Percentiles rank a stretch among this genome's conserved stretches.
Conservation (phyloP, 495 filamentous ascomycete genomes). For the Lasiosphaeria miniovina region DNA sequence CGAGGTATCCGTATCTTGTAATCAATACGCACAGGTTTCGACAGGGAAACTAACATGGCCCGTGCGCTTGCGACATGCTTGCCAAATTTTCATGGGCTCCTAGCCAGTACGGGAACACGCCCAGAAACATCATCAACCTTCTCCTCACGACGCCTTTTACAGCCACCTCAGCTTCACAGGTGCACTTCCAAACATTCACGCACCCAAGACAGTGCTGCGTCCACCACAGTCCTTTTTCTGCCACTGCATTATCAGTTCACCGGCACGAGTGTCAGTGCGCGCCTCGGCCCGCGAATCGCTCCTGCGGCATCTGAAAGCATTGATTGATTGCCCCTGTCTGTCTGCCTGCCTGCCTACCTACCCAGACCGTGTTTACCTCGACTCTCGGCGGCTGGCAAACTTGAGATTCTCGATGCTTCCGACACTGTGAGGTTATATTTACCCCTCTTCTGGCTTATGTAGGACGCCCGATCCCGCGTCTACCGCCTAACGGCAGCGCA, state of each 20-base stretch:
- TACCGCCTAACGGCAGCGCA: slow-evolving; percentile 13
- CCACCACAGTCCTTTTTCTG: too few species aligned
- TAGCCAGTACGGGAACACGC: neutral
- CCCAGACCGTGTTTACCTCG: neutral
- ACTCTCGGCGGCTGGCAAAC: neutral
- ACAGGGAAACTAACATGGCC: neutral
- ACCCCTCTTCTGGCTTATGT: slow-evolving; percentile 4
- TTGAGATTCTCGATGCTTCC: slow-evolving; percentile 15
- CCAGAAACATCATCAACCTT: neutral
- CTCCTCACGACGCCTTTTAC: neutral
- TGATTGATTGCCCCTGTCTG: too few species aligned
- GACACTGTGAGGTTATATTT: neutral
- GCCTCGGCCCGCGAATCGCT: too few species aligned
- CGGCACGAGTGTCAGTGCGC: too few species aligned
- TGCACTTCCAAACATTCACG: too few species aligned
- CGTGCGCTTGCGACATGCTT: neutral
- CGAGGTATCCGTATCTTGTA: too few species aligned
- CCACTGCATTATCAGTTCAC: too few species aligned
- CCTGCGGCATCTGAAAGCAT: too few species aligned
- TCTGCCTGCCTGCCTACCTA: too few species aligned
- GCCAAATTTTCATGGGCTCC: slow-evolving; percentile 9
- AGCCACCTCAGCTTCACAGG: too few species aligned
- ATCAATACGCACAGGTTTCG: neutral
- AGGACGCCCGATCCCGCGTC: slow-evolving; percentile 10
- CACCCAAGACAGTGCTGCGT: too few species aligned